phyloP scores from a whole-genome alignment of 2,329 filamentous ascomycete genomes.

The Clarireedia hainanense region DNA sequence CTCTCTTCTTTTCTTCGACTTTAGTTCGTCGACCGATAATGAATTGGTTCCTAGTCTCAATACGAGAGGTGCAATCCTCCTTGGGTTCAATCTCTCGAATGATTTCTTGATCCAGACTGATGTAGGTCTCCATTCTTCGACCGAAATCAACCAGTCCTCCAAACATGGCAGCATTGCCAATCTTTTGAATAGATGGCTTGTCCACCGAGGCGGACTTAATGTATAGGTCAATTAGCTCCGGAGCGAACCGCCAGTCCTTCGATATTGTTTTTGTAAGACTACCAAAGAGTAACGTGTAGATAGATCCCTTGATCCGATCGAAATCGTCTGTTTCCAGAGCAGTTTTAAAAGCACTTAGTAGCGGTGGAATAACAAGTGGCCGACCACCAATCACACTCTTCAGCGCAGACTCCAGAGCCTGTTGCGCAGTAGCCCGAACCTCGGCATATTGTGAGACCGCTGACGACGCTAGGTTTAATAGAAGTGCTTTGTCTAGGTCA shows the following conservation, averaged over 20 bases:
- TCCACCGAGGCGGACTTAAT: conserved; percentile 86
- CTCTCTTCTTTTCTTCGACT: conserved; percentile 78
- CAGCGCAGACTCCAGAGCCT: conserved; percentile 83
- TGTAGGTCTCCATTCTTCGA: conserved; percentile 77
- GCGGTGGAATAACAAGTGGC: conserved; percentile 80
- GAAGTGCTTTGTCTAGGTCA: conserved; percentile 75
- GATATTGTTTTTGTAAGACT: conserved; percentile 81
- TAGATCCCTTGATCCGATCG: conserved; percentile 85
- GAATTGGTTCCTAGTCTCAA: conserved; percentile 61
- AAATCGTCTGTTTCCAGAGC: conserved; percentile 76
- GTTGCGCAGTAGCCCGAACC: conserved; percentile 88
- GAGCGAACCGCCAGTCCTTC: conserved; percentile 91
- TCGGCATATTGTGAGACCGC: conserved; percentile 90
- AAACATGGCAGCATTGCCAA: conserved; percentile 74
- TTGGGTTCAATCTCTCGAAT: conserved; percentile 40
- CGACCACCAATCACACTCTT: conserved; percentile 85
- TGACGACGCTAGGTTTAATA: conserved; percentile 83
- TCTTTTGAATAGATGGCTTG: conserved; percentile 86
- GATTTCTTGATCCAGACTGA: conserved; percentile 66
- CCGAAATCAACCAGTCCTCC: conserved; percentile 80
- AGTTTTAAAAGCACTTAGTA: conserved; percentile 69
- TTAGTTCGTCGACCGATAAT: conserved; percentile 66
- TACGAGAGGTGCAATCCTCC: conserved; percentile 33
- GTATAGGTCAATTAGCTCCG: conserved; percentile 80
- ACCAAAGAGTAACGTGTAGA: conserved; percentile 86